These are phyloP conservation scores for Trichocladium uniseriatum DNA, from an alignment of 495 filamentous ascomycete genomes.

Conservation along the genomic window DNA sequence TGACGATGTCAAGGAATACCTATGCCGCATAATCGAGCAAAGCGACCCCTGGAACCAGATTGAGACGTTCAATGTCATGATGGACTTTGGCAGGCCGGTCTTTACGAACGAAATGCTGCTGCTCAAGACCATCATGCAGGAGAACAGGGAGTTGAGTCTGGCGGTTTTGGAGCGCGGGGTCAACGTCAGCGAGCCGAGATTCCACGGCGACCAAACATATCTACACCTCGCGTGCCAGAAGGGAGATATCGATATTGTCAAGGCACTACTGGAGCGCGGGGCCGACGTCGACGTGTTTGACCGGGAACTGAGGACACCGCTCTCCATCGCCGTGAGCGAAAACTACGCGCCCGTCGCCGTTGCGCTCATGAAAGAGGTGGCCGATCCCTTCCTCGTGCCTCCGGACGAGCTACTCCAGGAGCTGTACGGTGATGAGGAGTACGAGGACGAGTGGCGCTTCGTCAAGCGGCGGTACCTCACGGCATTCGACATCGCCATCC, in stretches of 20 bases:
- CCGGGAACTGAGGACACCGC: slow-evolving; percentile 17
- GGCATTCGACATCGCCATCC: slow-evolving; percentile 22
- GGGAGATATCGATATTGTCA: slow-evolving; percentile 17
- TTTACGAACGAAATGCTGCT: slow-evolving; percentile 18
- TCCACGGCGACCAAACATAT: slow-evolving; percentile 18
- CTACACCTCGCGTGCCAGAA: slow-evolving; percentile 21
- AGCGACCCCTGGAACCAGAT: slow-evolving; percentile 19
- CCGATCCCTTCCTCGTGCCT: slow-evolving; percentile 19
- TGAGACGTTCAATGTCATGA: slow-evolving; percentile 18
- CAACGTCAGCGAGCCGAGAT: slow-evolving; percentile 10
- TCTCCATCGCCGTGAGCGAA: slow-evolving; percentile 16
- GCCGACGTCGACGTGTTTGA: slow-evolving; percentile 23
- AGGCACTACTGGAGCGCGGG: slow-evolving; percentile 17
- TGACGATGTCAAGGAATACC: slow-evolving; percentile 13
- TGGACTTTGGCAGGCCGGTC: slow-evolving; percentile 13
- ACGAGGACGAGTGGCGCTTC: slow-evolving; percentile 12
- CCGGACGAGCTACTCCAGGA: slow-evolving; percentile 14
- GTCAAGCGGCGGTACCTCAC: slow-evolving; percentile 12
- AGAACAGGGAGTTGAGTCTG: slow-evolving; percentile 16
- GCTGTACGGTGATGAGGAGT: slow-evolving; percentile 1
- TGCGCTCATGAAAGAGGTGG: slow-evolving; percentile 17
- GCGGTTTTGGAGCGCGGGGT: slow-evolving; percentile 20
- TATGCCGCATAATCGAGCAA: slow-evolving; percentile 17
- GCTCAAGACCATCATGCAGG: slow-evolving; percentile 14
- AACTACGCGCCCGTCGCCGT: slow-evolving; percentile 10